Evolutionary conservation across 2,329 filamentous ascomycete genomes (phyloP).

Genomic region (Hymenoscyphus albidus): DNA sequence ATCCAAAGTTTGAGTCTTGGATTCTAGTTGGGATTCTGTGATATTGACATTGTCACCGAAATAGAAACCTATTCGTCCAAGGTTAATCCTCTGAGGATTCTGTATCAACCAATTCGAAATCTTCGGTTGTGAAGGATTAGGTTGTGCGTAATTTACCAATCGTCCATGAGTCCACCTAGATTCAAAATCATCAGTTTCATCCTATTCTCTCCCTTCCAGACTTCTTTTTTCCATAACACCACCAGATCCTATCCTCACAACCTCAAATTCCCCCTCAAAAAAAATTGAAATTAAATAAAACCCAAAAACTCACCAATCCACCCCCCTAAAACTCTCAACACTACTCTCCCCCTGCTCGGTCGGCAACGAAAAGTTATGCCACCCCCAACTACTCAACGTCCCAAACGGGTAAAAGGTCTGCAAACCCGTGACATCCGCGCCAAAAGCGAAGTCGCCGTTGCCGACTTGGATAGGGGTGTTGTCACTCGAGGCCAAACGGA

Average conservation of each 20-base stretch:
- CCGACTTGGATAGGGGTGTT: constrained; percentile 40
- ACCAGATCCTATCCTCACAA: neutral
- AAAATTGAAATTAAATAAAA: neutral
- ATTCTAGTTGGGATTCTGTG: constrained; percentile 30
- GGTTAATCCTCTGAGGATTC: constrained; percentile 45
- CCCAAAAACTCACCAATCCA: constrained; percentile 36
- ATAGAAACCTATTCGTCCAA: constrained; percentile 41
- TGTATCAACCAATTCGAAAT: constrained; percentile 49
- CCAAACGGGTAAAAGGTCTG: constrained; percentile 43
- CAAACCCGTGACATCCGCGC: constrained; percentile 43
- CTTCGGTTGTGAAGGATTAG: constrained; percentile 38
- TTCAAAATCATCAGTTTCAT: constrained; percentile 4
- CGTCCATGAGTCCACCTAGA: constrained; percentile 40
- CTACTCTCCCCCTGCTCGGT: constrained; percentile 33
- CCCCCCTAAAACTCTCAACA: constrained; percentile 38
- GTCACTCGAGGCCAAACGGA: constrained; percentile 29
- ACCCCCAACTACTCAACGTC: constrained; percentile 43
- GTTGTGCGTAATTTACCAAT: constrained; percentile 42
- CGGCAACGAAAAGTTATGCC: constrained; percentile 45
- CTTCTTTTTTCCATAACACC: too few relatives aligned
- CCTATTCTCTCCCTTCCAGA: neutral
- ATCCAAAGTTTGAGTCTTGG: constrained; percentile 37
- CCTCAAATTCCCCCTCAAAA: neutral
- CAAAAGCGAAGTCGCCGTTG: constrained; percentile 47
- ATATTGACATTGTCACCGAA: constrained; percentile 34